phyloP scores from a whole-genome alignment of 1,284 basidiomycete species.

The Boletus subluridellus region DNA sequence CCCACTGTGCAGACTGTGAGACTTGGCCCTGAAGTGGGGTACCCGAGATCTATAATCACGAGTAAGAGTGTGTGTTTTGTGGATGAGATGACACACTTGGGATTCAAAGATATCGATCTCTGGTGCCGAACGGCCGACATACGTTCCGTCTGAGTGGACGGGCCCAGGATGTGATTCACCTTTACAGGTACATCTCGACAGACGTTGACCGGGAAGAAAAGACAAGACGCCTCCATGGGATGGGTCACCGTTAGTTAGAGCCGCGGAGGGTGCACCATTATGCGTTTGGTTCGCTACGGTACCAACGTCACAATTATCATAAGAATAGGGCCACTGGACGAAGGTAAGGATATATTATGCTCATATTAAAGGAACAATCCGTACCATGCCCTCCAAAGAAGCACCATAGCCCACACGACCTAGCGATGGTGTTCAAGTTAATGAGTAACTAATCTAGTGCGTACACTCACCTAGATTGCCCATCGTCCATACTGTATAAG shows the following conservation, averaged over 20 bases:
- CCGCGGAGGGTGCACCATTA: constrained; percentile 39
- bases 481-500: constrained; percentile 53
- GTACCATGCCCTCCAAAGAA: constrained; percentile 56
- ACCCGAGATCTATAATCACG: constrained; percentile 35
- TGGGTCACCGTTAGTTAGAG: constrained; percentile 40
- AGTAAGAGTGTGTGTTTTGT: neutral
- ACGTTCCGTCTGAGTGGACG: constrained; percentile 44
- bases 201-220: constrained; percentile 58
- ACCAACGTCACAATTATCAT: constrained; percentile 57
- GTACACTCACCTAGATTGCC: constrained; percentile 51
- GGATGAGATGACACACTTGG: constrained; percentile 25
- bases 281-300: constrained; percentile 52
- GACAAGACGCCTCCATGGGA: constrained; percentile 39
- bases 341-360: neutral
- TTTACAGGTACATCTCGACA: constrained; percentile 65
- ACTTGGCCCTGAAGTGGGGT: constrained; percentile 37
- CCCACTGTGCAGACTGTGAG: constrained; percentile 49
- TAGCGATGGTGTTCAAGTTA: constrained; percentile 4
- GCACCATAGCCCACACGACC: constrained; percentile 62
- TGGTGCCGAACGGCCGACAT: constrained; percentile 61
- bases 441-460: neutral
- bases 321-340: constrained; percentile 47
- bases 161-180: constrained; percentile 67
- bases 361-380: neutral
- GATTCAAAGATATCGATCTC: constrained; percentile 74